Percentiles rank a stretch among this genome's conserved stretches.
phyloP scores from a whole-genome alignment of 768 basidiomycete genomes.

The Termitomyces sp. region DNA sequence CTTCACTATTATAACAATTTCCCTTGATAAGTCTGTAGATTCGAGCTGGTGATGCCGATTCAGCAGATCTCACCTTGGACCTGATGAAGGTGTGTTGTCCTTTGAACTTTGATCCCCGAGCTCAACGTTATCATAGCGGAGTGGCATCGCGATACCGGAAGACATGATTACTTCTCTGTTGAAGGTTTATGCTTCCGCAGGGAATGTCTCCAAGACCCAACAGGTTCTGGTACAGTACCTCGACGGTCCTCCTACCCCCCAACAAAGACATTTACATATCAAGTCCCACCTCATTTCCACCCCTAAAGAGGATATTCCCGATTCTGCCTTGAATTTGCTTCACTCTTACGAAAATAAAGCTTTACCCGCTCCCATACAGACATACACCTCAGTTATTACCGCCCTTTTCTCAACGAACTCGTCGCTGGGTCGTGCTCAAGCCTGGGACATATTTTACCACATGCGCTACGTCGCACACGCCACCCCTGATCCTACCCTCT shows the following conservation, averaged over 20 bases:
- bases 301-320: constrained; percentile 44
- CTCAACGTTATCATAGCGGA: constrained; percentile 26
- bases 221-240: constrained; percentile 34
- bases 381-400: constrained; percentile 67
- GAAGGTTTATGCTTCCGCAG: constrained; percentile 38
- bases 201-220: constrained; percentile 42
- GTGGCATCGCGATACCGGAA: constrained; percentile 34
- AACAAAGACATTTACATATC: constrained; percentile 68
- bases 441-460: constrained; percentile 93
- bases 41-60: constrained; percentile 35
- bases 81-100: constrained; percentile 44
- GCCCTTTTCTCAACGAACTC: constrained; percentile 46
- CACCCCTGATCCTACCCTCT: constrained; percentile 63
- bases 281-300: constrained; percentile 55
- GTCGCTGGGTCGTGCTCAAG: constrained; percentile 60
- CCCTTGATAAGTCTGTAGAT: constrained; percentile 30
- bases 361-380: constrained; percentile 60
- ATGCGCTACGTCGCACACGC: constrained; percentile 96
- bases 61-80: constrained; percentile 43
- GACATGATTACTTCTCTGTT: constrained; percentile 42
- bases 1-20: not conserved
- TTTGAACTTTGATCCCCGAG: not conserved
- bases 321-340: constrained; percentile 58
- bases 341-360: constrained; percentile 66
- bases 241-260: constrained; percentile 38